Percentiles rank a stretch among this genome's conserved stretches.
These are phyloP conservation scores for Calocybe gangraenosa DNA, from an alignment of 768 basidiomycete species.

Conservation along the genomic window DNA sequence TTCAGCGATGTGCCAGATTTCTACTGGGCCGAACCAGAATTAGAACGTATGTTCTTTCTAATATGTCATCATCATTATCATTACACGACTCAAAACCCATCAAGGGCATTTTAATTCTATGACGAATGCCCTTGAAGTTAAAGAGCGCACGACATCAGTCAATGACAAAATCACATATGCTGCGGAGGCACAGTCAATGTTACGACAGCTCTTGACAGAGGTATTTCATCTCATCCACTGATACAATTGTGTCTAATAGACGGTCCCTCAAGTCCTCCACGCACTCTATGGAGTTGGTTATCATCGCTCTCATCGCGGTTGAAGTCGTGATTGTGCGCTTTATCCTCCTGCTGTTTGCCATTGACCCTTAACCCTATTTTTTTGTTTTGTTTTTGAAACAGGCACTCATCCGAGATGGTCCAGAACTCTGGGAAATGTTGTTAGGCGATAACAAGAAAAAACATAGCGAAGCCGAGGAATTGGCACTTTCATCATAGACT, in stretches of 20 bases:
- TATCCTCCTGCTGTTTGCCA: too few species aligned
- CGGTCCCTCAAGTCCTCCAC: conserved; percentile 61
- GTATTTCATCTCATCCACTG: conserved; percentile 29
- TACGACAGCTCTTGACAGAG: conserved; percentile 87
- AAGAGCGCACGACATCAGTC: conserved; percentile 70
- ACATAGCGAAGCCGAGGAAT: not conserved
- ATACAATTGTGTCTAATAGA: conserved; percentile 6
- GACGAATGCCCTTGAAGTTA: conserved; percentile 83
- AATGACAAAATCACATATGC: conserved; percentile 94
- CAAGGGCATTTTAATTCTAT: conserved; percentile 81
- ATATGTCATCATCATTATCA: not conserved
- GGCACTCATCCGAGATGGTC: conserved; percentile 76
- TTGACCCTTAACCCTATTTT: too few species aligned
- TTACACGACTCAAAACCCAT: not conserved
- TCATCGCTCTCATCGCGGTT: conserved; percentile 91
- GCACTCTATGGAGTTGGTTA: conserved; percentile 93
- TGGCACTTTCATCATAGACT: not conserved
- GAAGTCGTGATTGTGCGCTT: conserved; percentile 91
- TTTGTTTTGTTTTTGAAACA: too few species aligned
- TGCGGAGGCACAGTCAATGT: conserved; percentile 83
- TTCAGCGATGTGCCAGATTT: conserved; percentile 88
- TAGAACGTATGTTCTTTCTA: conserved; percentile 72
- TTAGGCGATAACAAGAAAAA: conserved; percentile 28
- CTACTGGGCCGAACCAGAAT: conserved; percentile 90
- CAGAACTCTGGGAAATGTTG: conserved; percentile 66